phyloP scores from a whole-genome alignment of 2,329 filamentous ascomycete genomes.

The Scleromitrula shiraiana region DNA sequence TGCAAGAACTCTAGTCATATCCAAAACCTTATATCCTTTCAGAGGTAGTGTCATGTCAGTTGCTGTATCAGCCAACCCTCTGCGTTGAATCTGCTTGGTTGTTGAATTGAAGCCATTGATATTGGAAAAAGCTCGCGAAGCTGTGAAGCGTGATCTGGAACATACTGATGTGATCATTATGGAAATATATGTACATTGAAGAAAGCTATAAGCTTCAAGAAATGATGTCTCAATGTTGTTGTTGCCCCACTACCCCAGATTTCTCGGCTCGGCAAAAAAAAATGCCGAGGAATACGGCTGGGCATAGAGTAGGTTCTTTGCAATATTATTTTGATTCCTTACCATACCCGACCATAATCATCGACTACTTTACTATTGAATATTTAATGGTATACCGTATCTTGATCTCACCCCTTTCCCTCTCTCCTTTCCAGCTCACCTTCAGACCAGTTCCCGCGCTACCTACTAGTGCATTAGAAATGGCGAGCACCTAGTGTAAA shows the following conservation, averaged over 20 bases:
- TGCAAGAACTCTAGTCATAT: conserved; percentile 94
- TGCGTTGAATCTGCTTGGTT: conserved; percentile 10
- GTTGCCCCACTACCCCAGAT: conserved; percentile 12
- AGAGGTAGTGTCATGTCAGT: conserved; percentile 53
- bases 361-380: too few species aligned
- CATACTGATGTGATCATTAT: conserved; percentile 14
- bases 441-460: too few species aligned
- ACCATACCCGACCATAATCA: too few species aligned
- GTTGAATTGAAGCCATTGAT: conserved; percentile 15
- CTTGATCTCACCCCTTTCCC: too few species aligned
- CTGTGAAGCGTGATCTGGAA: conserved; percentile 14
- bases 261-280: conserved; percentile 7
- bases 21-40: conserved; percentile 79
- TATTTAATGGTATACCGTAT: too few species aligned
- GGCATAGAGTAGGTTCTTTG: not conserved
- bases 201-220: not conserved
- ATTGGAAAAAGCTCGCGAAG: conserved; percentile 13
- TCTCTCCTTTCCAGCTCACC: too few species aligned
- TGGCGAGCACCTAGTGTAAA: too few species aligned
- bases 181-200: not conserved
- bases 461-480: too few species aligned
- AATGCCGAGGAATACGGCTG: not conserved
- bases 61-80: conserved; percentile 19
- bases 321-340: not conserved
- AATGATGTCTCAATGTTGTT: not conserved